Conservation (phyloP, 352 stramenopile species). For the Globisporangium alternatum region DNA sequence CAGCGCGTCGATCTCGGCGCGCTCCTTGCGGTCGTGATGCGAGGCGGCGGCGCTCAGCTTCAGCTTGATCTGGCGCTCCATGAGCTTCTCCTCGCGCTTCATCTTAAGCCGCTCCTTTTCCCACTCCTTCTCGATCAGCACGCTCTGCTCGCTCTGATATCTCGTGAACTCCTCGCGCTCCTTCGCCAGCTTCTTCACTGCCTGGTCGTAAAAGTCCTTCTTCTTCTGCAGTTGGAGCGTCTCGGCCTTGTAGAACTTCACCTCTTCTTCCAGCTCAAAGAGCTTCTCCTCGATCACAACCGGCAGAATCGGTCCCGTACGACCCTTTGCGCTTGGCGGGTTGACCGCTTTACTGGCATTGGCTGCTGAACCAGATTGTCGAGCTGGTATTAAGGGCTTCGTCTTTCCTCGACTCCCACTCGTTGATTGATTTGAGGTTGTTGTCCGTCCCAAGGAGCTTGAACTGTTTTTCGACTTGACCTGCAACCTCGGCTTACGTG, state of each 20-base stretch:
- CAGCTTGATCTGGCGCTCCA: conserved; percentile 74
- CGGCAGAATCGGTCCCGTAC: conserved; percentile 33
- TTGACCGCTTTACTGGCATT: conserved; percentile 1
- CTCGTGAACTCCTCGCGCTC: conserved; percentile 48
- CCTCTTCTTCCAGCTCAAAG: conserved; percentile 75
- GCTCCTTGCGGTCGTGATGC: conserved; percentile 54
- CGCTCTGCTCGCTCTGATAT: conserved; percentile 51
- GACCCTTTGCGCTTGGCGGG: conserved; percentile 1
- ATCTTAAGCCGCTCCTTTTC: conserved; percentile 67
- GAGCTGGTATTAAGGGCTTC: background rate
- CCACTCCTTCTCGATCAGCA: conserved; percentile 67
- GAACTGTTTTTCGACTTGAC: background rate
- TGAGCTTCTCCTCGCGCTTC: conserved; percentile 62
- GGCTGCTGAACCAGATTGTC: background rate
- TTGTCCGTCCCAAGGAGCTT: background rate
- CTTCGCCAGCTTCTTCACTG: conserved; percentile 47
- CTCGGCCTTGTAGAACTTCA: conserved; percentile 85
- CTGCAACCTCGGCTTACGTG: background rate
- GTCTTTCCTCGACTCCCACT: background rate
- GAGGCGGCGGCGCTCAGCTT: conserved; percentile 54
- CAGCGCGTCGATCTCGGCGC: conserved; percentile 65
- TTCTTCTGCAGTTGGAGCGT: conserved; percentile 75
- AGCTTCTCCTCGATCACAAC: conserved; percentile 81
- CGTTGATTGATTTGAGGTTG: conserved; percentile 1
- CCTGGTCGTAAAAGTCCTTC: conserved; percentile 65